Conservation (phyloP, 257 asterid genomes). For the Primulina huaijiensis region DNA sequence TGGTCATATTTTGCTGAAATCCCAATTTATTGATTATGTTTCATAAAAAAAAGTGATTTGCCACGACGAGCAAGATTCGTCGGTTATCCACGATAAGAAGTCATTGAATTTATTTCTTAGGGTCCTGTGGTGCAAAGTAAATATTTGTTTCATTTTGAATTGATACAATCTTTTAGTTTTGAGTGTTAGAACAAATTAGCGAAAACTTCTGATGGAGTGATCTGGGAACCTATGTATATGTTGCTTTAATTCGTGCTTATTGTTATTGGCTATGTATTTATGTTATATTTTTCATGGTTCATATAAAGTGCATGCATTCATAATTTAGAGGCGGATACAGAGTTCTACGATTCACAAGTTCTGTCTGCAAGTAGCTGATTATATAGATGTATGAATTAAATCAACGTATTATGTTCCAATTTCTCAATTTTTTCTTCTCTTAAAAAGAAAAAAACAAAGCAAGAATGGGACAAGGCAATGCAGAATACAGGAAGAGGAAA, state of each 20-base stretch:
- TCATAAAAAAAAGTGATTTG: conserved; percentile 1
- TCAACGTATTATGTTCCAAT: background rate
- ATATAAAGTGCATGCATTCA: background rate
- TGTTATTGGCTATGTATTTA: background rate
- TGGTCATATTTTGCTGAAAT: background rate
- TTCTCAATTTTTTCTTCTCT: background rate
- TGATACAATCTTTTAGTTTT: background rate
- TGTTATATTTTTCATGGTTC: background rate
- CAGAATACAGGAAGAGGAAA: background rate
- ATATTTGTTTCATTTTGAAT: conserved; percentile 2
- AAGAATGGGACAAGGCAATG: background rate
- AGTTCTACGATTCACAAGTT: background rate
- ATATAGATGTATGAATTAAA: too few species aligned
- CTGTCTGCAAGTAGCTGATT: background rate
- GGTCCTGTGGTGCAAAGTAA: background rate
- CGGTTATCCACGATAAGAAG: background rate
- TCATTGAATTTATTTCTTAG: background rate
- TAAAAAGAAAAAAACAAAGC: background rate
- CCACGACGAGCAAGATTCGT: background rate
- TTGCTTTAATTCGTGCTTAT: background rate
- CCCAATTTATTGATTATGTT: background rate
- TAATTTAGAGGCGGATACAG: background rate
- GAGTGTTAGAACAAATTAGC: background rate
- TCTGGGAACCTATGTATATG: background rate
- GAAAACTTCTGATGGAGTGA: background rate